Conservation (phyloP, 495 filamentous ascomycete species). For the Talaromyces wortmannii region DNA sequence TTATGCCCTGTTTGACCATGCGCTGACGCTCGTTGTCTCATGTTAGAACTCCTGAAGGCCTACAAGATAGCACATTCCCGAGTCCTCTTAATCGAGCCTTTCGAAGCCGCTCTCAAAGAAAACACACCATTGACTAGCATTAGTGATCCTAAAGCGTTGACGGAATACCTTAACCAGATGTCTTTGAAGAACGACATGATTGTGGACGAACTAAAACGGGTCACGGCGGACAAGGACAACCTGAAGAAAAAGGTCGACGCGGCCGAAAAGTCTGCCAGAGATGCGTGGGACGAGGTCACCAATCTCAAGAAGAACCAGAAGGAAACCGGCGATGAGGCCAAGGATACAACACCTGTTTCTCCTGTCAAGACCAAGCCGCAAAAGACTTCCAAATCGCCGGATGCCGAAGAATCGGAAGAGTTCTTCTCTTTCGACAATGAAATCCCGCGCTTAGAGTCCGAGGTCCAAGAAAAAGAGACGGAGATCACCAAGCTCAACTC, state of each 20-base stretch:
- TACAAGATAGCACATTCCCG: slow-evolving; percentile 87
- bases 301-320: slow-evolving; percentile 36
- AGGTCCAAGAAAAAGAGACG: slow-evolving; percentile 53
- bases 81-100: slow-evolving; percentile 78
- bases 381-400: slow-evolving; percentile 14
- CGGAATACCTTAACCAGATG: slow-evolving; percentile 91
- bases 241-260: slow-evolving; percentile 69
- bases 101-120: slow-evolving; percentile 84
- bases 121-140: slow-evolving; percentile 88
- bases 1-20: background rate
- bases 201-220: slow-evolving; percentile 84
- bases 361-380: slow-evolving; percentile 13
- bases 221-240: slow-evolving; percentile 73
- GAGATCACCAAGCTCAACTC: slow-evolving; percentile 60
- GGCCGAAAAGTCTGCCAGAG: slow-evolving; percentile 57
- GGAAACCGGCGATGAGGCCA: slow-evolving; percentile 16
- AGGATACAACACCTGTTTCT: slow-evolving; percentile 12
- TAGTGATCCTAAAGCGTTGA: slow-evolving; percentile 71
- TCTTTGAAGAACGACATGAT: slow-evolving; percentile 83
- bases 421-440: slow-evolving; percentile 87
- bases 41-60: slow-evolving; percentile 75
- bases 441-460: slow-evolving; percentile 56
- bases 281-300: slow-evolving; percentile 44
- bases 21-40: slow-evolving; percentile 5
- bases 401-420: slow-evolving; percentile 55